Evolutionary conservation across 73 alveolate genomes (phyloP).

Genomic region (Paramecium caudatum): DNA sequence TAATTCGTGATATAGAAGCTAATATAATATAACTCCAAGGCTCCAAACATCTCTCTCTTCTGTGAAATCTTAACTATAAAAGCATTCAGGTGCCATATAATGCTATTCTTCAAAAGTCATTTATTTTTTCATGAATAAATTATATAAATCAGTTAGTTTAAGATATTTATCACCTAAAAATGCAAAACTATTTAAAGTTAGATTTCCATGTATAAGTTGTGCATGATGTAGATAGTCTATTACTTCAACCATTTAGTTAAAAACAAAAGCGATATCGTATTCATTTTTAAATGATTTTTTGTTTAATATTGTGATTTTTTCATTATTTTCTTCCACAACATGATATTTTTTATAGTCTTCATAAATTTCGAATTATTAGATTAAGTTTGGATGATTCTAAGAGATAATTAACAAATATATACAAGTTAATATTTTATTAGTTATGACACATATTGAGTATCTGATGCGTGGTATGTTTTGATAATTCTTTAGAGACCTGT

Average conservation of each 20-base stretch:
- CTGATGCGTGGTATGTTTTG: not conserved
- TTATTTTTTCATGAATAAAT: conserved; percentile 21
- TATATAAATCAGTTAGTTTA: not conserved
- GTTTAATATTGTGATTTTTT: not conserved
- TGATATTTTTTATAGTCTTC: conserved; percentile 17
- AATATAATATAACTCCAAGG: not conserved
- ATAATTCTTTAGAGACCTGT: not conserved
- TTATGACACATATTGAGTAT: not conserved
- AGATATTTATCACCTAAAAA: conserved; percentile 18
- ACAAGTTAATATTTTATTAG: conserved; percentile 4
- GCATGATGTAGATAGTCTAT: not conserved
- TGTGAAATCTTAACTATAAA: not conserved
- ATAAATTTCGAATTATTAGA: conserved; percentile 9
- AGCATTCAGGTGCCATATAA: not conserved
- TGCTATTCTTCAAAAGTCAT: not conserved
- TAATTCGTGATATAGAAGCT: not conserved
- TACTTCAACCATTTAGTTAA: conserved; percentile 11
- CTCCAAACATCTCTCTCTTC: conserved; percentile 47
- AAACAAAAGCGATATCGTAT: conserved; percentile 9
- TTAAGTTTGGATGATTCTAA: conserved; percentile 28
- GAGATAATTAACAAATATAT: not conserved
- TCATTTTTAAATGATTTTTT: not conserved
- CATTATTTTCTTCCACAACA: conserved; percentile 5
- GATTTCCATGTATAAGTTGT: conserved; percentile 14
- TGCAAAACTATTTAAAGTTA: not conserved